phyloP scores from a whole-genome alignment of 2,329 filamentous ascomycete species.

The Clonostachys byssicola region DNA sequence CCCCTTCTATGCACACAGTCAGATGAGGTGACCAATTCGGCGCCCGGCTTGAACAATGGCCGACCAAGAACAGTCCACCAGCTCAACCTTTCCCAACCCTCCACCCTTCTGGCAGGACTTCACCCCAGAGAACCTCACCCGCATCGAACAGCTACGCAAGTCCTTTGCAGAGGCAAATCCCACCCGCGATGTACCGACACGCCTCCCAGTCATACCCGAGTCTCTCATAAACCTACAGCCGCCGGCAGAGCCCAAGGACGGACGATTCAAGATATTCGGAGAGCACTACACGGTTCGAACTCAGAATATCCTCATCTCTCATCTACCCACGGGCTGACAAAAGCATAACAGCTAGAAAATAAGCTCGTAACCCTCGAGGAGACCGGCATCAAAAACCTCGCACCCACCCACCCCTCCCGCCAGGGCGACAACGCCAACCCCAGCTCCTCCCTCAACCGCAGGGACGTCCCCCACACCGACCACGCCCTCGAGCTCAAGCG shows the following conservation, averaged over 20 bases:
- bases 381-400: slow-evolving; percentile 66
- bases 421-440: slow-evolving; percentile 55
- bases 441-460: slow-evolving; percentile 39
- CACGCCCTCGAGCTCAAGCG: slow-evolving; percentile 67
- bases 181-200: slow-evolving; percentile 9
- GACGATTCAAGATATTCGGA: slow-evolving; percentile 74
- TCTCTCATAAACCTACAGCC: slow-evolving; percentile 78
- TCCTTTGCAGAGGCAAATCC: slow-evolving; percentile 25
- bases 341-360: slow-evolving; percentile 45
- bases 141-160: slow-evolving; percentile 38
- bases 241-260: slow-evolving; percentile 66
- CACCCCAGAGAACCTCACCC: slow-evolving; percentile 67
- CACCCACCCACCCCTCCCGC: slow-evolving; percentile 45
- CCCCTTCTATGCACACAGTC: too few species aligned
- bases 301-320: not conserved
- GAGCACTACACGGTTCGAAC: slow-evolving; percentile 51
- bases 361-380: slow-evolving; percentile 64
- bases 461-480: slow-evolving; percentile 53
- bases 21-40: not conserved
- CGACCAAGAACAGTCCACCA: slow-evolving; percentile 42
- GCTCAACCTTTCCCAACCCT: slow-evolving; percentile 76
- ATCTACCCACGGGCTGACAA: not conserved
- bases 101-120: slow-evolving; percentile 90
- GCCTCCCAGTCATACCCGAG: slow-evolving; percentile 51
- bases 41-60: slow-evolving; percentile 44